Conservation (phyloP, 2,329 filamentous ascomycete species). For the Fusarium caatingaense region DNA sequence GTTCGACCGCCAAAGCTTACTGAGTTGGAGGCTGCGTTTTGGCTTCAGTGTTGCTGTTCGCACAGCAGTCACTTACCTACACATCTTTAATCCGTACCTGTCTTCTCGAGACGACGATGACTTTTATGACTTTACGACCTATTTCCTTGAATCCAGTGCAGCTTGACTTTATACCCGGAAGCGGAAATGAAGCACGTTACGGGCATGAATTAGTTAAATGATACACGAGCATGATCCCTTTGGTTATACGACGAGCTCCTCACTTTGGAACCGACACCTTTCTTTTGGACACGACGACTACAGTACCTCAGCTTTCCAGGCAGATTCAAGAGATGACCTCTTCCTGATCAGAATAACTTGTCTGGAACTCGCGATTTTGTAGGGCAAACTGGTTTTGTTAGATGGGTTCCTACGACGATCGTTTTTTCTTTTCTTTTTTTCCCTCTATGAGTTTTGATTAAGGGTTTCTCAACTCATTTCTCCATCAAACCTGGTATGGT, state of each 20-base stretch:
- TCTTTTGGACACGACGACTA: slow-evolving; percentile 19
- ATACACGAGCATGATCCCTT: slow-evolving; percentile 37
- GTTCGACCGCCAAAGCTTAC: slow-evolving; percentile 57
- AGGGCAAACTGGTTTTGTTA: slow-evolving; percentile 15
- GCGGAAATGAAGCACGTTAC: slow-evolving; percentile 39
- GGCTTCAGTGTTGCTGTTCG: not conserved
- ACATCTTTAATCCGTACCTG: not conserved
- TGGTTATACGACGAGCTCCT: slow-evolving; percentile 30
- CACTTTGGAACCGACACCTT: slow-evolving; percentile 19
- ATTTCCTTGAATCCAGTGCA: slow-evolving; percentile 18
- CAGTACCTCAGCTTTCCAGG: slow-evolving; percentile 23
- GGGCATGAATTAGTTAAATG: slow-evolving; percentile 38
- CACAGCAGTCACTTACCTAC: not conserved
- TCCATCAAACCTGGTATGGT: slow-evolving; percentile 9
- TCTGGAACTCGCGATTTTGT: slow-evolving; percentile 4
- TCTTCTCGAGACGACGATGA: slow-evolving; percentile 36
- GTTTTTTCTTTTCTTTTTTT: not conserved
- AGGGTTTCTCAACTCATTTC: slow-evolving; percentile 9
- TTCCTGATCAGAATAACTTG: slow-evolving; percentile 13
- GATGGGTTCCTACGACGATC: not conserved
- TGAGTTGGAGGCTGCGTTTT: slow-evolving; percentile 25
- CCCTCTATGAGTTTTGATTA: slow-evolving; percentile 8
- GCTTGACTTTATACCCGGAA: slow-evolving; percentile 28
- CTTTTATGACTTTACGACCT: slow-evolving; percentile 42
- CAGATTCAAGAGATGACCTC: slow-evolving; percentile 7